Evolutionary conservation across 495 filamentous ascomycete genomes (phyloP), one percentile per base, ranked within the genome.

Genomic region (Aspergillus hancockii): DNA sequence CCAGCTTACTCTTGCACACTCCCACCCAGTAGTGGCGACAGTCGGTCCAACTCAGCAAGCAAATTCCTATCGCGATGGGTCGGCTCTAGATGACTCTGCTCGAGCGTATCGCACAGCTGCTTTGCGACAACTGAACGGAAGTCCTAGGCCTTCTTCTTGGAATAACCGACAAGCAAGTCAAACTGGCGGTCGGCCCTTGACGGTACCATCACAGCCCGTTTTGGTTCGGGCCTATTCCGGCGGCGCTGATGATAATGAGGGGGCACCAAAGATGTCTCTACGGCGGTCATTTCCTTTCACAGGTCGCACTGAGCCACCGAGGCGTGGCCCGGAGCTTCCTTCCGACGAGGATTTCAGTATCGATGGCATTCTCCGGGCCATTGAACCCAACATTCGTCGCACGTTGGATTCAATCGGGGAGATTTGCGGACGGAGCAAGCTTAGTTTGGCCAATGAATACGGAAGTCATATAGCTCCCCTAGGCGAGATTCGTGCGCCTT

Each of bases 381-480:
- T 87, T 54, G 80, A 83, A 54, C 77, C 83, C 3, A 82, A 87
- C 62, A 82, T 86, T 52, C 70, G 78, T 21, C 64, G 64, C 16
- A 84, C 84, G 3, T 72, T 88, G 28, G 79, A 86, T 57, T 81
- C 83, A 6, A 87, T 88, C 57, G 85, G 85, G 19, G 82, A 87
- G 62, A 86, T 88, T 53, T 86, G 81, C 61, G 85, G 85, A 4
- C 75, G 81, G 38, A 87, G 82, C 68, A 82, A 80, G 59, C 69
- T 85, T 57, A 86, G 82, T 63, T 69, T 88, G 41, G 81, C 85
- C 28, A 84, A 87, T 63, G 83, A 87, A 63, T 86, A 88, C 65
- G 79, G 73, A 31, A 85, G 84, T 54, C 85, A 88, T 63, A 79
- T 86, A 28, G 84, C 85, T 8, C 85, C 85, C 0, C 69, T 85